phyloP scores from a whole-genome alignment of 2,329 filamentous ascomycete species.

The Fusarium xyrophilum region DNA sequence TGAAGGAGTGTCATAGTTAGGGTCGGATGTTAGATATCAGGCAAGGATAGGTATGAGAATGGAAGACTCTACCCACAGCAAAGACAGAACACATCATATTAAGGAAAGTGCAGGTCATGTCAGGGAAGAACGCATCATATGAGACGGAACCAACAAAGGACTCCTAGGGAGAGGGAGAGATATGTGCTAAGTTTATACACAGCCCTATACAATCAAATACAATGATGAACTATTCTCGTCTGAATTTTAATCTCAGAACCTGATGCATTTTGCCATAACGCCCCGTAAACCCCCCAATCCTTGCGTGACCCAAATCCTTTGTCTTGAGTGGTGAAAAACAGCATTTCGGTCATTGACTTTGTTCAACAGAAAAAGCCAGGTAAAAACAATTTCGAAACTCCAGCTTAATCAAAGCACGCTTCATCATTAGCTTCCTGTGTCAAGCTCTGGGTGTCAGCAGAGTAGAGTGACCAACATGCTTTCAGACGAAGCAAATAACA shows the following conservation, averaged over 20 bases:
- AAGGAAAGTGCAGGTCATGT: conserved; percentile 2
- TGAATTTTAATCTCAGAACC: conserved; percentile 37
- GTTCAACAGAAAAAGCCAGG: conserved; percentile 20
- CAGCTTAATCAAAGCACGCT: conserved; percentile 36
- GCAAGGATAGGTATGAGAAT: neutral
- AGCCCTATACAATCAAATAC: conserved; percentile 20
- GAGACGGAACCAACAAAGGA: neutral
- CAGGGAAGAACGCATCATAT: neutral
- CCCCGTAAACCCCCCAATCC: conserved; percentile 26
- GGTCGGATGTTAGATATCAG: neutral
- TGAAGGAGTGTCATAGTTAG: neutral
- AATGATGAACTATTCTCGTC: conserved; percentile 31
- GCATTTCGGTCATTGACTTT: conserved; percentile 24
- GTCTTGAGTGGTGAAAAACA: conserved; percentile 15
- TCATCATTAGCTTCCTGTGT: conserved; percentile 30
- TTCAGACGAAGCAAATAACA: conserved; percentile 5
- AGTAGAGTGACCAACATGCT: neutral
- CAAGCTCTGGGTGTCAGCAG: conserved; percentile 2
- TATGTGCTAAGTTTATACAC: conserved; percentile 5
- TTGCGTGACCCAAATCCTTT: conserved; percentile 30
- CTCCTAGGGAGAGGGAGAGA: neutral
- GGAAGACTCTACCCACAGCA: neutral
- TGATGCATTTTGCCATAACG: conserved; percentile 38
- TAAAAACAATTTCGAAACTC: conserved; percentile 43
- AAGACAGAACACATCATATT: no score